Evolutionary conservation across 2,329 filamentous ascomycete genomes (phyloP).

Genomic region (Cercospora berteroae): DNA sequence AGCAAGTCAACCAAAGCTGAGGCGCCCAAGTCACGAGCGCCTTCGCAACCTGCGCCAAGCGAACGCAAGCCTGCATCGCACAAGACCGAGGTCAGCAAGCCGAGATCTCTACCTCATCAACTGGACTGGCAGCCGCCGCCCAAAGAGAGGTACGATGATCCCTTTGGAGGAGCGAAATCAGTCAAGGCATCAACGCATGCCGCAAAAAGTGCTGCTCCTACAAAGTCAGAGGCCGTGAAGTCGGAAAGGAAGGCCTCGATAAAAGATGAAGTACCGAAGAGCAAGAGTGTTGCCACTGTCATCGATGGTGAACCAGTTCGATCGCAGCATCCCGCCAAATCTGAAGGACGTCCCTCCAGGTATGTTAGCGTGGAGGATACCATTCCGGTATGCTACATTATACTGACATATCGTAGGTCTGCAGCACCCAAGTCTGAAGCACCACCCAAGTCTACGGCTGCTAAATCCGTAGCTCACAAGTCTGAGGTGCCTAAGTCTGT

Average conservation of each 20-base stretch:
- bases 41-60: slow-evolving; percentile 4
- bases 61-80: slow-evolving; percentile 5
- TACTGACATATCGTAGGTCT: slow-evolving; percentile 1
- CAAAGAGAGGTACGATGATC: not conserved
- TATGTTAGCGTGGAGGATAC: slow-evolving; percentile 2
- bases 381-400: not conserved
- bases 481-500: not conserved
- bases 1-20: slow-evolving; percentile 10
- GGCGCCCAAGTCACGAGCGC: slow-evolving; percentile 5
- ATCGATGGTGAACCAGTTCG: not conserved
- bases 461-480: slow-evolving; percentile 2
- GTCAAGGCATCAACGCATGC: not conserved
- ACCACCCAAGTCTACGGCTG: not conserved
- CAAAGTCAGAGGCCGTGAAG: not conserved
- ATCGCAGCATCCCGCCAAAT: slow-evolving; percentile 7
- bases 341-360: not conserved
- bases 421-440: slow-evolving; percentile 8
- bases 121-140: slow-evolving; percentile 9
- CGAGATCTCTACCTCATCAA: slow-evolving; percentile 5
- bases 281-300: slow-evolving; percentile 10
- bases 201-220: not conserved
- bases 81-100: not conserved
- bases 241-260: not conserved
- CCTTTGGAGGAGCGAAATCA: slow-evolving; percentile 3
- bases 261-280: not conserved